phyloP scores from a whole-genome alignment of 1,284 basidiomycete genomes.

The Ceratobasidium sp. region DNA sequence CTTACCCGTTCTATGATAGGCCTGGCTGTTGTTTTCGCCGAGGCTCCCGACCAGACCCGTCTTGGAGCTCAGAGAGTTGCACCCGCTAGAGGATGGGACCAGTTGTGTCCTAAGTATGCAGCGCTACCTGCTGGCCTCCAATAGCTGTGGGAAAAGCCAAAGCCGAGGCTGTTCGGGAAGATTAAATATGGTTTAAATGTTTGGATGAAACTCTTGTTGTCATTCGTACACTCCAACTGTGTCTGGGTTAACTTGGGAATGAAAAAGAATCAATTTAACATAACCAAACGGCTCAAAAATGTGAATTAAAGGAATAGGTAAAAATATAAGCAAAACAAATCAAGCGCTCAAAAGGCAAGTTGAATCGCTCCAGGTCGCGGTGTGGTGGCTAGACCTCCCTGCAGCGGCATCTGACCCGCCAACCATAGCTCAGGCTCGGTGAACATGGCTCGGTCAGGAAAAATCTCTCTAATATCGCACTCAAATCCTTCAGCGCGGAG shows the following conservation, averaged over 20 bases:
- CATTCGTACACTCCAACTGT: too few relatives aligned
- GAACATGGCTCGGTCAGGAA: constrained; percentile 25
- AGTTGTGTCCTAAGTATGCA: constrained; percentile 10
- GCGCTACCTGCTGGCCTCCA: constrained; percentile 10
- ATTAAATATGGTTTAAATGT: not conserved
- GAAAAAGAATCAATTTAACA: not conserved
- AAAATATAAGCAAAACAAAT: not conserved
- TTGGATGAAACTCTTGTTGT: too few relatives aligned
- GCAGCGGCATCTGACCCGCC: not conserved
- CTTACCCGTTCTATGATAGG: too few relatives aligned
- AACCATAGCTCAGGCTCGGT: constrained; percentile 10
- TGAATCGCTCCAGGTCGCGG: constrained; percentile 29
- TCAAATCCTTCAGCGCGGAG: constrained; percentile 18
- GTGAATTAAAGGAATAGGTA: not conserved
- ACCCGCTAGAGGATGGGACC: constrained; percentile 14
- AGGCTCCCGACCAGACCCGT: not conserved
- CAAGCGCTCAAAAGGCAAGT: constrained; percentile 11
- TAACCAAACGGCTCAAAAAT: not conserved
- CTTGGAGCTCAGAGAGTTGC: not conserved
- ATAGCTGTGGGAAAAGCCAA: not conserved
- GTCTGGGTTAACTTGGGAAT: not conserved
- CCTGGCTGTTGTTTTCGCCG: constrained; percentile 16
- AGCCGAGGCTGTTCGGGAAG: not conserved
- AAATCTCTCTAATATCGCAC: constrained; percentile 26
- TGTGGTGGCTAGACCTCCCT: constrained; percentile 7